Base-by-base conservation (phyloP, 768 basidiomycete species). In the Lentinula detonsa region DNA sequence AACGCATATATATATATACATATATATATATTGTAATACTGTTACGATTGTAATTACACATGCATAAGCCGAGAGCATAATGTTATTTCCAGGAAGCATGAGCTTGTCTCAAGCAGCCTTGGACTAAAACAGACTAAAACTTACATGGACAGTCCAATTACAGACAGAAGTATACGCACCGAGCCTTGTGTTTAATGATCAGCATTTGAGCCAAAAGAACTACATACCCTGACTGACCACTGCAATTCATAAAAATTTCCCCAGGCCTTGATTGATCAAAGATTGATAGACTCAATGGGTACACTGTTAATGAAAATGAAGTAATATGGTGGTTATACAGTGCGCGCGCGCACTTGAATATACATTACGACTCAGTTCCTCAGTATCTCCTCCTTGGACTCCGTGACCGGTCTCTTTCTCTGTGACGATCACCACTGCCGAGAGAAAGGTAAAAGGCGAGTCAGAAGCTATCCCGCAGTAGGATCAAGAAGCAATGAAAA, bases 391-490 rank as follows among this genome's bases (percentile, higher is more conserved):
- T 76, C 48, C 85, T 81, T 10, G 87, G 87, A 62, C 87, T 88
- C 74, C 87, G 81, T 65, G 87, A 88, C 66, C 87, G 86, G 74
- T 88, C 87, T 65, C 87, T 75, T 71, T 88, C 87, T 69, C 86
- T 75, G 52, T 87, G 82, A 74, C 87, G 83, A 76, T 88, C 87
- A 68, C 86, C 85, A 31, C 40, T 33, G 13, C 18, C 28, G 15
- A 39, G 1, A 34, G 72, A 64, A 66, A 39, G 69, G 59, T 59
- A 55, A 34, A 35, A 60, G 57, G 52, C 61, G 42, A 67, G 69
- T 64, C 64, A 65, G 57, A 71, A 73, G 39, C 68, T 72, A 68
- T 65, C 35, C 61, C 57, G 50, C 57, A 62, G 65, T 52, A 65
- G 63, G 66, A 18, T 33, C 57, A 42, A 57, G 61, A 64, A 68